Percentiles rank a stretch among this genome's conserved stretches.
Conservation (phyloP, 352 stramenopile species). For the Phytophthora lateralis region DNA sequence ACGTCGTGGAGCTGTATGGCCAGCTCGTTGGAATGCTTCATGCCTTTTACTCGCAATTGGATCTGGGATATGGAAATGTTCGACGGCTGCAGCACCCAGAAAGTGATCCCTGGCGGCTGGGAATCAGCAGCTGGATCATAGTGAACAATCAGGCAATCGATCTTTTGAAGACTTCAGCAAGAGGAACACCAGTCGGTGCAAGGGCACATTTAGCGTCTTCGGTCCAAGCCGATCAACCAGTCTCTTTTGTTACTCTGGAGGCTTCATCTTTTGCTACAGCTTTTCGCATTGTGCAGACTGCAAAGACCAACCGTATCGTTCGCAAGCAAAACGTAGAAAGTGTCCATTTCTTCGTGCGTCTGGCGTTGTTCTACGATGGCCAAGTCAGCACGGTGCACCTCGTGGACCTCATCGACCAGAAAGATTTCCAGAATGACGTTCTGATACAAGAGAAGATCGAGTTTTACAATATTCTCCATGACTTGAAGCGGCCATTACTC, state of each 20-base stretch:
- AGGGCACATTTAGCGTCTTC: not conserved
- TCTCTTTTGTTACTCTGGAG: constrained; percentile 64
- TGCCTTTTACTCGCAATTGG: constrained; percentile 48
- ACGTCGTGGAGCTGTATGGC: constrained; percentile 59
- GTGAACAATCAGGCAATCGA: constrained; percentile 70
- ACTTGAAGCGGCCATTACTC: constrained; percentile 37
- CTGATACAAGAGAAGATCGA: constrained; percentile 61
- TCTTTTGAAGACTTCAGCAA: constrained; percentile 39
- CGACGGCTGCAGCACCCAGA: not conserved
- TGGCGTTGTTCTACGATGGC: constrained; percentile 63
- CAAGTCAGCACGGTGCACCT: constrained; percentile 74
- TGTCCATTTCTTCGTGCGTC: constrained; percentile 72
- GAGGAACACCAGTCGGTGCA: constrained; percentile 2
- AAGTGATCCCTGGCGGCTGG: constrained; percentile 43
- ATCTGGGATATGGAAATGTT: constrained; percentile 14
- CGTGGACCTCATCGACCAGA: constrained; percentile 67
- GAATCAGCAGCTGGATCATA: constrained; percentile 76
- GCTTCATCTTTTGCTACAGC: constrained; percentile 47
- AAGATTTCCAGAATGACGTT: constrained; percentile 55
- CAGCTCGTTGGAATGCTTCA: constrained; percentile 60
- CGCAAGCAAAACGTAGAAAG: constrained; percentile 66
- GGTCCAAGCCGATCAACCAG: constrained; percentile 1
- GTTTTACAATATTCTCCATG: constrained; percentile 62
- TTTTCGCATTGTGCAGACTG: constrained; percentile 62
- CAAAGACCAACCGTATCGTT: constrained; percentile 79